Base-by-base conservation (phyloP, 2,329 filamentous ascomycete species). In the Aschersonia sp. region DNA sequence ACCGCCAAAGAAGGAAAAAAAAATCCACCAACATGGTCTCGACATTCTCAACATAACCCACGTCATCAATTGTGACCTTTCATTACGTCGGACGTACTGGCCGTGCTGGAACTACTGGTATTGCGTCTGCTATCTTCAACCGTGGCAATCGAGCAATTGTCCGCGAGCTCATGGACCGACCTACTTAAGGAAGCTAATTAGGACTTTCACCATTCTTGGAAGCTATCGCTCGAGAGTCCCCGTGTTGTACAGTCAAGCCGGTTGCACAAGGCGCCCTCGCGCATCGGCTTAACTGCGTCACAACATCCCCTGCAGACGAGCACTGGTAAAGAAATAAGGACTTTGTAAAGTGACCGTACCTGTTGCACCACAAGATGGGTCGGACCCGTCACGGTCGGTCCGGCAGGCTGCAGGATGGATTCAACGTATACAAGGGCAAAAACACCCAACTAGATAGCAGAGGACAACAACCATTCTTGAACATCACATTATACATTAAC, bases 41-140 rank as follows among this genome's bases (percentile, higher is more conserved):
- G 91, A 97, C 74, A 96, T 98, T 42, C 89, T 89, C 9, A 94
- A 96, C 56, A 92, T 98, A 52, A 91, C 82, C 43, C 92, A 98
- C 70, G 92, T 98, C 45, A 82, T 98, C 77, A 98, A 98, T 76
- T 98, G 97, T 68, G 92, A 98, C 67, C 78, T 98, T n/a, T 92
- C 92, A 98, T 71, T 87, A 92, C 67, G 98, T 98, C 61, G 92
- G 92, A 83, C 92, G 92, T 91, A 98, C 92, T 55, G 92, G 92
- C 64, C 92, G 92, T 88, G 92, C 92, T 56, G 92, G 92, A 68
- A 98, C 98, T 77, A 97, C 91, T 60, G 92, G 92, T 84, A 83
- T 95, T 57, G 87, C 92, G 5, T 98, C 92, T 58, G 92, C 92
- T 49, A 98, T 98, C 78, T 97, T 98, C 84, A 98, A 98, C 80